phyloP scores from a whole-genome alignment of 1,139 yeast species.

The Pichia sp. region DNA sequence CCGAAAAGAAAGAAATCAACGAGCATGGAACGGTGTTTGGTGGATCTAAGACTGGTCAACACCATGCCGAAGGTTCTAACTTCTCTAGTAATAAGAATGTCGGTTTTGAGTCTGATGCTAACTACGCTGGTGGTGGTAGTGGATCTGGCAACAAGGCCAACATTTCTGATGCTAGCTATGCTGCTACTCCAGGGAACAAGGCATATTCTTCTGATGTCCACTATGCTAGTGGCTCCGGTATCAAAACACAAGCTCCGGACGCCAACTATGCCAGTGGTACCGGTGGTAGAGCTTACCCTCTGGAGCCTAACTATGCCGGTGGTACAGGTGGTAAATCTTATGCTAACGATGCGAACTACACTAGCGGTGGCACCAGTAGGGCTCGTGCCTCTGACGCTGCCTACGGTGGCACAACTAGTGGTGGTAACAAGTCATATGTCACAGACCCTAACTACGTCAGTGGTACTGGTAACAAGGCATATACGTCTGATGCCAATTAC shows the following conservation, averaged over 20 bases:
- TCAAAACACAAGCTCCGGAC: background rate
- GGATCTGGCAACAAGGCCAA: background rate
- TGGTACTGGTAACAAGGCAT: too few relatives aligned
- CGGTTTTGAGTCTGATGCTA: background rate
- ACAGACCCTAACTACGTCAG: background rate
- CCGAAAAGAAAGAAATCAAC: background rate
- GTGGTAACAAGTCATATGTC: background rate
- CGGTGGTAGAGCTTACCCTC: background rate
- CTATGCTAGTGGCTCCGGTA: background rate
- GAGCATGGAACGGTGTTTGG: slow-evolving; percentile 9
- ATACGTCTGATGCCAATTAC: too few relatives aligned
- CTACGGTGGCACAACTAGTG: too few relatives aligned
- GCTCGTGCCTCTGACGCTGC: background rate
- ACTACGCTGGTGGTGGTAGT: background rate
- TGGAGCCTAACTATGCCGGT: background rate
- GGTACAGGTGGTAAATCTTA: background rate
- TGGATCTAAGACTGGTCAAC: background rate
- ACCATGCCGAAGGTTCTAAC: background rate
- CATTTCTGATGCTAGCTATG: background rate
- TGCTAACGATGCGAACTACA: background rate
- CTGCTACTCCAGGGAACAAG: background rate
- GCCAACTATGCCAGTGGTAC: background rate
- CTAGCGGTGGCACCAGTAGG: background rate
- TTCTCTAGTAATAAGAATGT: background rate
- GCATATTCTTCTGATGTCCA: background rate